phyloP scores from a whole-genome alignment of 1,139 yeast genomes.

The Pichia sp. region DNA sequence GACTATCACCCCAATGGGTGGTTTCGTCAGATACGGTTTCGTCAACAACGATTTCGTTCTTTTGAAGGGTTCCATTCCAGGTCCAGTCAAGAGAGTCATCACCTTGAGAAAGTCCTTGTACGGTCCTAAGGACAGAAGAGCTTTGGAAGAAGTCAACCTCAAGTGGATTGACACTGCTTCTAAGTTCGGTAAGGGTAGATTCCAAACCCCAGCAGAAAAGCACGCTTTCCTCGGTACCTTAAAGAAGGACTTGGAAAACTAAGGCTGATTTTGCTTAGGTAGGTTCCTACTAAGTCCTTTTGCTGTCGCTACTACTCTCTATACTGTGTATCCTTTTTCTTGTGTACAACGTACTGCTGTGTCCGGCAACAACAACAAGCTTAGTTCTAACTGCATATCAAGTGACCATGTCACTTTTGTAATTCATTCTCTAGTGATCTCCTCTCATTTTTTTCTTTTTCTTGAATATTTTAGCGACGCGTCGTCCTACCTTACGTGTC shows the following conservation, averaged over 20 bases:
- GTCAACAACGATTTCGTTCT: constrained; percentile 96
- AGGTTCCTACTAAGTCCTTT: too few relatives aligned
- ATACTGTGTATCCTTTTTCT: too few relatives aligned
- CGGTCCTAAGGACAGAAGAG: constrained; percentile 97
- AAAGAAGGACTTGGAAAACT: constrained; percentile 68
- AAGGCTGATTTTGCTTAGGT: too few relatives aligned
- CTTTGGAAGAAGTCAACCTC: constrained; percentile 91
- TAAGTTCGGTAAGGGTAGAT: constrained; percentile 99
- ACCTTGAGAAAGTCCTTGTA: constrained; percentile 98
- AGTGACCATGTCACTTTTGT: too few relatives aligned
- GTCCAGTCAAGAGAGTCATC: constrained; percentile 99
- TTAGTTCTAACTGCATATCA: too few relatives aligned
- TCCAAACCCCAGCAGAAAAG: constrained; percentile 99
- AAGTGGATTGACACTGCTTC: constrained; percentile 99
- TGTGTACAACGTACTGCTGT: too few relatives aligned
- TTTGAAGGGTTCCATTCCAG: constrained; percentile 99
- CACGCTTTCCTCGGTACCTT: constrained; percentile 99
- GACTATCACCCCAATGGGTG: constrained; percentile 99
- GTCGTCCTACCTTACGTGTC: too few relatives aligned
- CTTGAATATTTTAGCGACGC: too few relatives aligned
- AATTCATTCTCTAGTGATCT: too few relatives aligned
- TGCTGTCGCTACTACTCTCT: too few relatives aligned
- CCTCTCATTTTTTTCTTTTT: too few relatives aligned
- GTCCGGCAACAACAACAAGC: too few relatives aligned
- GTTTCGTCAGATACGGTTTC: constrained; percentile 99